phyloP scores from a whole-genome alignment of 2,329 filamentous ascomycete genomes.

The Arthrobotrys sinensis region DNA sequence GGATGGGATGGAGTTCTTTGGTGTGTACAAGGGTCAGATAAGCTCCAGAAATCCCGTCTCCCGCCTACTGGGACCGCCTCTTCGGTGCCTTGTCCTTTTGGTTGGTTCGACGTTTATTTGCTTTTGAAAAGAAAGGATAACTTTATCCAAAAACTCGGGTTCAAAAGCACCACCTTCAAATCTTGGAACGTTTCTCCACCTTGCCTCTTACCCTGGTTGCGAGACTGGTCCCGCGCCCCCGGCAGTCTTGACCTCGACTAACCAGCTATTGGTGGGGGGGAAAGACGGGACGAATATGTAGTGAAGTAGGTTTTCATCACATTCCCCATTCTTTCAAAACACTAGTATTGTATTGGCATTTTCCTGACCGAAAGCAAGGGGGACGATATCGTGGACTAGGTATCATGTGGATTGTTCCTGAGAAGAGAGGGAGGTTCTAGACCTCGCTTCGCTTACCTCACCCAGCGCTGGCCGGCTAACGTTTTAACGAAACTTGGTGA shows the following conservation, averaged over 20 bases:
- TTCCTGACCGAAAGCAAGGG: no score
- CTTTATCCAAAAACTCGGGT: constrained; percentile 49
- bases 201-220: background rate
- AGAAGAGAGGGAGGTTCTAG: constrained; percentile 1
- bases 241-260: background rate
- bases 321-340: constrained; percentile 1
- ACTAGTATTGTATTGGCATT: background rate
- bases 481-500: no score
- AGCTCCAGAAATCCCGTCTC: constrained; percentile 27
- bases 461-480: background rate
- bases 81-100: background rate
- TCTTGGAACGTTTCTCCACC: constrained; percentile 5
- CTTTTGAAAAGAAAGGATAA: constrained; percentile 34
- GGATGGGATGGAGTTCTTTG: background rate
- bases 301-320: background rate
- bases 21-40: constrained; percentile 11
- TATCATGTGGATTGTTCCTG: constrained; percentile 11
- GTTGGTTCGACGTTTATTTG: background rate
- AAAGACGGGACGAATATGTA: constrained; percentile 13
- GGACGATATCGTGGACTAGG: no score
- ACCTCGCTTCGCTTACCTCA: background rate
- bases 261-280: background rate
- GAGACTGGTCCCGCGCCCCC: no score
- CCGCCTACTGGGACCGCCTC: constrained; percentile 40
- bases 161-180: background rate